Base-by-base conservation (phyloP, 169 alveolate species). In the Plasmodium blacklocki region DNA sequence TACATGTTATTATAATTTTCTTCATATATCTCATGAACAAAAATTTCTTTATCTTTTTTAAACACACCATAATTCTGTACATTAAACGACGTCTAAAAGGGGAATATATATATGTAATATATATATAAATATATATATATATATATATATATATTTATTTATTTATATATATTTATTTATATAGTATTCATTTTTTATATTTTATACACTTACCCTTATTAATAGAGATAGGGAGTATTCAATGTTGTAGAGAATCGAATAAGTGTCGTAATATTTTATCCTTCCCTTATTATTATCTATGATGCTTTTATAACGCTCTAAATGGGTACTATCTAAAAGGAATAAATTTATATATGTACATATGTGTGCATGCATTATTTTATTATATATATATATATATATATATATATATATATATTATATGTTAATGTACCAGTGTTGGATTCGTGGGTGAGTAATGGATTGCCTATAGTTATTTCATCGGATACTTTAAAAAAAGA, bases 191-290 rank as follows among this genome's bases (percentile, higher is more conserved):
- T 54, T 68, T 43, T 74, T 11, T 60, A 21, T 23, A 39, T 18
- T 9, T 75, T 66, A 8, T 5, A 12, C 29, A 71, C 47, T 66
- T 67, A 80, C 90, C 11, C 70, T 80, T 80, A 80, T 56, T 29
- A 80, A 62, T 9, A 80, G 43, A 45, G 58, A 47, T 49, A 67
- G 6, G 15, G 26, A 43, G 14, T 80, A 15, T 62, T 80, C 90
- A 67, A 80, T 54, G 50, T 68, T 80, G 50, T 80, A 80, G 1
- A 80, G 83, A 7, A 67, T n/a, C 60, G 83, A 58, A 19, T 80
- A 68, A 14, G 90, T 47, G 6, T 80, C 59, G 29, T 68, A 80
- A 60, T 68, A 43, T 56, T 52, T 52, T 19, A 56, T 19, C 54
- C 6, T 39, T 80, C 58, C 73, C 14, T 62, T 12, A 11, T 29